Base-by-base conservation (phyloP, 257 asterid species). In the Forsythia viridissima region DNA sequence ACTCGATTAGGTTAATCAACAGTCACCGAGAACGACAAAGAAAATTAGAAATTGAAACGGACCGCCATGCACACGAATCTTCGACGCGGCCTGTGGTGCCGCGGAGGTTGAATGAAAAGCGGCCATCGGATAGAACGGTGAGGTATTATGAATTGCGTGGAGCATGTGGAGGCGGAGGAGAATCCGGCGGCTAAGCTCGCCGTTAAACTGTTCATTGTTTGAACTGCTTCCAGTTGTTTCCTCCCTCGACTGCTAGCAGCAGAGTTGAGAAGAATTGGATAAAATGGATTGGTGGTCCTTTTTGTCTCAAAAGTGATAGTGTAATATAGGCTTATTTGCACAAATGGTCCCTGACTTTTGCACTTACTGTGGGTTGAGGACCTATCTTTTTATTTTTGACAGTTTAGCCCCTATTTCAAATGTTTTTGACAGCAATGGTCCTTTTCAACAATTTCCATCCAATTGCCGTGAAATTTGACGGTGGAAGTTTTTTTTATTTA, bases 31-130 rank as follows among this genome's bases (percentile, higher is more conserved):
- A 51, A 44, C 48, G 7, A 68, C 36, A 1, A 55, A 44, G 8
- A 48, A 16, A 39, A 3, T 37, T 21, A 37, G 65, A 21, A 69
- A 79, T 12, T 5, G 40, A 41, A n/a, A 80, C 86, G 82, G 75
- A 95, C 99, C 89, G 99, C 99, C 96, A 87, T 82, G 97, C 98
- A 95, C 57, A 92, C 84, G 59, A 86, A 8, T 93, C 92, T 86
- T 74, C 86, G 71, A 46, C 78, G 61, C 48, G 52, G 87, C 78
- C 72, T 74, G 21, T 63, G 78, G 77, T 74, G 83, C 13, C 38
- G 80, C 4, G 87, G 88, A 75, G 93, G 82, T 42, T 57, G 84
- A 67, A 52, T 37, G 76, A 74, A 74, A 59, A 77, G 21, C 7
- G 79, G 76, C 43, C 80, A 43, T 46, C 81, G 74, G 9, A 46